A percentile compares a stretch with the other conserved stretches of the same genome.
These are phyloP conservation scores for Dunaliella salina DNA, from an alignment of 163 green algal genomes.

Conservation along the genomic window DNA sequence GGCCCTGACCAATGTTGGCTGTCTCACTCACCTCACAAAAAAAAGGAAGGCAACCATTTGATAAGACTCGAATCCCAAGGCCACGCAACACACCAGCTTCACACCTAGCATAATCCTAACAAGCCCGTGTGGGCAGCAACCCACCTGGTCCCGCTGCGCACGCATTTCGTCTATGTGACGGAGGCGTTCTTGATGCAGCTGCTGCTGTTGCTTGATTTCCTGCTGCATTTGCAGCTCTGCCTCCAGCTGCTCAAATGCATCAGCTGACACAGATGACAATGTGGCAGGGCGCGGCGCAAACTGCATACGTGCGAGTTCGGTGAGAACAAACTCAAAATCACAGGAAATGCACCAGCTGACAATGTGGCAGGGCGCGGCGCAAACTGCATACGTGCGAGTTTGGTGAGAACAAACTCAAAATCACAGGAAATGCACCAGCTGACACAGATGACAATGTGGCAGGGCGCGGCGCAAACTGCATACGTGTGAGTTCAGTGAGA, in stretches of 20 bases:
- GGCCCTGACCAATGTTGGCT: too few relatives aligned
- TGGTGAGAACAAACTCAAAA: too few relatives aligned
- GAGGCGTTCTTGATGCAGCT: constrained; percentile 4
- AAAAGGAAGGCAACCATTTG: too few relatives aligned
- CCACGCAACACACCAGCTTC: too few relatives aligned
- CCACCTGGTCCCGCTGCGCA: neutral
- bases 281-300: neutral
- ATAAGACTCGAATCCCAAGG: too few relatives aligned
- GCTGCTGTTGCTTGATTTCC: neutral
- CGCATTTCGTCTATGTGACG: neutral
- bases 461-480: neutral
- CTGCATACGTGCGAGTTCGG: neutral
- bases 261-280: neutral
- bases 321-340: neutral
- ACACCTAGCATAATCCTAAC: too few relatives aligned
- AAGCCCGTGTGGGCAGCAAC: neutral
- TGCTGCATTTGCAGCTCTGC: constrained; percentile 3
- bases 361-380: too few relatives aligned
- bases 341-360: too few relatives aligned
- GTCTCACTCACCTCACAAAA: too few relatives aligned
- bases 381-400: too few relatives aligned
- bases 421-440: neutral
- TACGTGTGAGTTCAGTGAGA: neutral
- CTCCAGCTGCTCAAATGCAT: neutral
- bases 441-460: neutral